Evolutionary conservation across 352 stramenopile genomes (phyloP).

Genomic region (Globisporangium perplexum): DNA sequence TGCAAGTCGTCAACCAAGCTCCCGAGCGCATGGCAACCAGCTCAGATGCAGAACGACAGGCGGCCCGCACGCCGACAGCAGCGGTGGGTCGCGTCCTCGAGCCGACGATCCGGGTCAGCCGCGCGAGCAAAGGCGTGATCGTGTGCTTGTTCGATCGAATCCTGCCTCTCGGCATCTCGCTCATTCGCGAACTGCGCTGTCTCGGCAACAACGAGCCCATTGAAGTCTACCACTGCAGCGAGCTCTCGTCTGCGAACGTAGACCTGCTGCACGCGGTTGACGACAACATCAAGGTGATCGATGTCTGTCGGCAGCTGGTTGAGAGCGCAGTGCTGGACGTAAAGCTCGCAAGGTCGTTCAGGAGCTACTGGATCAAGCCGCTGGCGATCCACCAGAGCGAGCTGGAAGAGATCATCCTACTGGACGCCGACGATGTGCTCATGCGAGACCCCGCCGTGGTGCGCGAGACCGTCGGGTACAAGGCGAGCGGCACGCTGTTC

Average conservation of each 20-base stretch:
- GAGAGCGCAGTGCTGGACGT: conserved; percentile 5
- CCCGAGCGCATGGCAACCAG: too few relatives aligned
- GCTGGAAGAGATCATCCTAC: conserved; percentile 36
- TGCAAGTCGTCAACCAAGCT: too few relatives aligned
- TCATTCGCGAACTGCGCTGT: conserved; percentile 44
- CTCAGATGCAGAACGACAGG: not conserved
- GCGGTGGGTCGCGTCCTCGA: not conserved
- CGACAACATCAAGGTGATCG: conserved; percentile 37
- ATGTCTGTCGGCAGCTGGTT: conserved; percentile 40
- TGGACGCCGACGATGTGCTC: conserved; percentile 54
- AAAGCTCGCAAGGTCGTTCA: conserved; percentile 17
- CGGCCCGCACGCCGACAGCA: not conserved
- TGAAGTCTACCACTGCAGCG: conserved; percentile 41
- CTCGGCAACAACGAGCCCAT: conserved; percentile 32
- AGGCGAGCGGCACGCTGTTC: conserved; percentile 44
- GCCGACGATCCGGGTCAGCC: not conserved
- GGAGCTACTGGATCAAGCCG: conserved; percentile 59
- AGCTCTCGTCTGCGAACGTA: conserved; percentile 29
- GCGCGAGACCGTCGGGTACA: conserved; percentile 28
- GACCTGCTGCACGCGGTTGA: conserved; percentile 33
- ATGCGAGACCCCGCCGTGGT: conserved; percentile 33
- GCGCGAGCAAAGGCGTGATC: conserved; percentile 19
- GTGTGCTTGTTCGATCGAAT: conserved; percentile 36
- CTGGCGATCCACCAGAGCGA: conserved; percentile 48
- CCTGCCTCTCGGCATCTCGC: conserved; percentile 41